phyloP scores from a whole-genome alignment of 805 yeast species.

The Ogataea henricii region DNA sequence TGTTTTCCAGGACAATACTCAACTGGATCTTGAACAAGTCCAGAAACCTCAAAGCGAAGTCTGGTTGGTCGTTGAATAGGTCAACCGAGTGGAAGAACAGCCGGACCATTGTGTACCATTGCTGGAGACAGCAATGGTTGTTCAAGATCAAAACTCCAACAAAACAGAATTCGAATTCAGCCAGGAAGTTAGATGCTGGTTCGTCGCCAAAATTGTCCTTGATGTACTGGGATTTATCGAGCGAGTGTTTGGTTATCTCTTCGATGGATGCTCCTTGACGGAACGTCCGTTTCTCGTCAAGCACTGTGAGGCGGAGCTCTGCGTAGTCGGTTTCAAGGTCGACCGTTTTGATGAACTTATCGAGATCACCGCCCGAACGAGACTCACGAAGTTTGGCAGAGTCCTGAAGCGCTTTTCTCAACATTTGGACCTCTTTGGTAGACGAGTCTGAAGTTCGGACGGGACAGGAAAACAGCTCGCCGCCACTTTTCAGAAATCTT shows the following conservation, averaged over 20 bases:
- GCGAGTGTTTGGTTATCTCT: constrained; percentile 49
- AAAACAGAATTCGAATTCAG: constrained; percentile 58
- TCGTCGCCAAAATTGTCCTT: constrained; percentile 33
- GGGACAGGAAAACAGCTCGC: constrained; percentile 19
- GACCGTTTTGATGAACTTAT: constrained; percentile 3
- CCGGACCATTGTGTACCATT: constrained; percentile 59
- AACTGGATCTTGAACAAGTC: constrained; percentile 40
- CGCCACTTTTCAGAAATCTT: constrained; percentile 14
- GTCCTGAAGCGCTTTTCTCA: constrained; percentile 40
- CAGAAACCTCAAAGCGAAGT: constrained; percentile 37
- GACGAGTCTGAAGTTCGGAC: constrained; percentile 53
- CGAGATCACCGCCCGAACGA: constrained; percentile 6
- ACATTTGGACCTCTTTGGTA: constrained; percentile 46
- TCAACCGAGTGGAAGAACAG: constrained; percentile 42
- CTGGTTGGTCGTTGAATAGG: constrained; percentile 26
- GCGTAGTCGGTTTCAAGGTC: constrained; percentile 23
- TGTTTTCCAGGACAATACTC: constrained; percentile 28
- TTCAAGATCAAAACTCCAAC: constrained; percentile 54
- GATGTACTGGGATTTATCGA: constrained; percentile 66
- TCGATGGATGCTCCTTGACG: constrained; percentile 38
- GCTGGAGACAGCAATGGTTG: constrained; percentile 62
- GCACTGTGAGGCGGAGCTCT: constrained; percentile 44
- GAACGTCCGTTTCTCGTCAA: constrained; percentile 41
- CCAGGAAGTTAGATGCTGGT: constrained; percentile 38
- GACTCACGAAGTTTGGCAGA: constrained; percentile 21